These are phyloP conservation scores for Phyllostachys edulis DNA, from an alignment of 176 grass and related monocot genomes.

Conservation along the genomic window DNA sequence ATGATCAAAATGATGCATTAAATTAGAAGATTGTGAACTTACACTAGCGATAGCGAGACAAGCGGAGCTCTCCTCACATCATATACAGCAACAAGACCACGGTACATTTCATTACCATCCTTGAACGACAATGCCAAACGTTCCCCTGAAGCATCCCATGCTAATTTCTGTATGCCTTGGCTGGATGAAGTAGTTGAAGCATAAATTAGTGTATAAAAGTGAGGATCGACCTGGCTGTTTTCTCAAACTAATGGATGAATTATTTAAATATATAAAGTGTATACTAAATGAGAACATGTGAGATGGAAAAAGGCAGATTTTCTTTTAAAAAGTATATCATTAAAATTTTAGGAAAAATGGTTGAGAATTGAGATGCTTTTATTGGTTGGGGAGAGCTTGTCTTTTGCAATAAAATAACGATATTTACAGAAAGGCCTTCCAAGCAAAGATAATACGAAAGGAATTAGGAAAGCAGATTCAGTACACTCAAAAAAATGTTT, in stretches of 20 bases:
- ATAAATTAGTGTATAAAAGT: conserved; percentile 30
- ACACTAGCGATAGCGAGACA: conserved; percentile 81
- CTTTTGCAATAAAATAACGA: not conserved
- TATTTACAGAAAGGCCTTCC: not conserved
- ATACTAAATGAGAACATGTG: not conserved
- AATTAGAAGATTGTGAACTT: conserved; percentile 33
- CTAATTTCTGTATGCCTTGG: conserved; percentile 80
- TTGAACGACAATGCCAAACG: conserved; percentile 91
- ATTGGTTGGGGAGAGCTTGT: not conserved
- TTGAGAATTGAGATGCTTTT: not conserved
- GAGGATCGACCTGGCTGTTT: not conserved
- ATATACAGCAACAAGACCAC: conserved; percentile 84
- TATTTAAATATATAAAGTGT: not conserved
- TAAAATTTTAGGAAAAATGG: not conserved
- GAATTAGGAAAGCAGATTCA: not conserved
- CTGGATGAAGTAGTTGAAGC: conserved; percentile 42
- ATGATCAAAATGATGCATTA: conserved; percentile 3
- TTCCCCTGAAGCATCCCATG: conserved; percentile 91
- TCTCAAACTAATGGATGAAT: not conserved
- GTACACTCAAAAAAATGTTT: not conserved
- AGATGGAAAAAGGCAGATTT: not conserved
- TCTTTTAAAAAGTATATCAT: not conserved
- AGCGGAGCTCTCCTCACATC: conserved; percentile 82
- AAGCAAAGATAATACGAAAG: conserved; percentile 17
- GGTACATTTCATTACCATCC: conserved; percentile 69